These are phyloP conservation scores for Monascus purpureus DNA, from an alignment of 495 filamentous ascomycete genomes.

Conservation along the genomic window DNA sequence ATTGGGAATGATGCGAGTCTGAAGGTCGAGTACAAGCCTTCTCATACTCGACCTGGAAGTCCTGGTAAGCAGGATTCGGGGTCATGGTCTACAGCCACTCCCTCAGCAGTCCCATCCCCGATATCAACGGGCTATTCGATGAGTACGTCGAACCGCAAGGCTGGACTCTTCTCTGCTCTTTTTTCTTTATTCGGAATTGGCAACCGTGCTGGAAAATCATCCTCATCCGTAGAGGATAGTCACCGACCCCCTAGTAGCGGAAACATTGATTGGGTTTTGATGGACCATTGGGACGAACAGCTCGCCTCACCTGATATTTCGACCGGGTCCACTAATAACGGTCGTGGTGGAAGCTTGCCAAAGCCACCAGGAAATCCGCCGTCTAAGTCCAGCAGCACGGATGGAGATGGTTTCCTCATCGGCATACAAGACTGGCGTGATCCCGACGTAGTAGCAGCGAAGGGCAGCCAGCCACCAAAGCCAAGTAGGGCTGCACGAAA, in stretches of 20 bases:
- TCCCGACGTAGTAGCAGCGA: conserved; percentile 51
- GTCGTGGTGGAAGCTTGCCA: conserved; percentile 1
- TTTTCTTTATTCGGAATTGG: conserved; percentile 41
- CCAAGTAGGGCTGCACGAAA: conserved; percentile 12
- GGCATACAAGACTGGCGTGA: conserved; percentile 90
- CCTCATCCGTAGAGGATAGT: conserved; percentile 32
- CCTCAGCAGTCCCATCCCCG: conserved; percentile 10
- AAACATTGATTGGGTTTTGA: conserved; percentile 62
- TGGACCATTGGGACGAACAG: conserved; percentile 54
- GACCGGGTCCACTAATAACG: conserved; percentile 4
- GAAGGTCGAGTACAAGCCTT: conserved; percentile 27
- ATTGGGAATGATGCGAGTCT: conserved; percentile 39
- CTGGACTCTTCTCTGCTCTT: conserved; percentile 42
- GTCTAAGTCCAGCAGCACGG: conserved; percentile 9
- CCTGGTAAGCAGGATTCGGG: conserved; percentile 9
- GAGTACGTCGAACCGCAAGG: conserved; percentile 13
- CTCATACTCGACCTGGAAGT: conserved; percentile 8
- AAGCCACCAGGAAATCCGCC: conserved; percentile 10
- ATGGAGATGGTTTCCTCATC: conserved; percentile 69
- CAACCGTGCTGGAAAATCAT: conserved; percentile 11
- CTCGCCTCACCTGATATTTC: conserved; percentile 14
- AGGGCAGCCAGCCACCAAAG: conserved; percentile 15
- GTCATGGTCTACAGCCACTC: conserved; percentile 11
- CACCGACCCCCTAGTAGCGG: conserved; percentile 69
- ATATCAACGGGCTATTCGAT: conserved; percentile 12